A percentile compares a stretch with the other conserved stretches of the same genome.
Conservation (phyloP, 2,329 filamentous ascomycete species). For the Amylocarpus encephaloides region DNA sequence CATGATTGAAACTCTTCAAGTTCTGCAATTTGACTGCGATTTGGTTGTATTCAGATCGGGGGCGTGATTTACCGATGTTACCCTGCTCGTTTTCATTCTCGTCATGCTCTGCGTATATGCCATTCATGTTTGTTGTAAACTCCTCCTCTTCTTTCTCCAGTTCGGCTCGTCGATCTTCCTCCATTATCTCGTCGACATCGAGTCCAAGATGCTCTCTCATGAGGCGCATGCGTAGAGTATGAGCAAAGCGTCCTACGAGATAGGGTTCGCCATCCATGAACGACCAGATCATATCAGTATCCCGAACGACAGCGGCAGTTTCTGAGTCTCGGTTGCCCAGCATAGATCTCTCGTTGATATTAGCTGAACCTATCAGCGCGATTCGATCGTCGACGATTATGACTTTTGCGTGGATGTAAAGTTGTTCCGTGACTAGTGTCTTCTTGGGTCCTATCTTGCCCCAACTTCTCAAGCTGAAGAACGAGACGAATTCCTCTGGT, state of each 20-base stretch:
- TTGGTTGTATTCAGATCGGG: constrained; percentile 44
- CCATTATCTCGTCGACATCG: constrained; percentile 84
- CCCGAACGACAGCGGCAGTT: constrained; percentile 80
- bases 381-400: constrained; percentile 94
- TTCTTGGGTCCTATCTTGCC: constrained; percentile 80
- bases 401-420: constrained; percentile 96
- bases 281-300: constrained; percentile 88
- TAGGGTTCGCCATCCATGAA: constrained; percentile 88
- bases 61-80: constrained; percentile 12
- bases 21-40: constrained; percentile 43
- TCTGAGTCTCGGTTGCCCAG: constrained; percentile 88
- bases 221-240: constrained; percentile 83
- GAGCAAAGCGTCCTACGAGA: constrained; percentile 83
- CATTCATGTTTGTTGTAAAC: constrained; percentile 55
- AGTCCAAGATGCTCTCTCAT: constrained; percentile 98
- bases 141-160: constrained; percentile 45
- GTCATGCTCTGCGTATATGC: constrained; percentile 50
- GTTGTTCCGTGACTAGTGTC: constrained; percentile 83
- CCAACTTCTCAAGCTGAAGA: constrained; percentile 90
- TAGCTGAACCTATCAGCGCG: constrained; percentile 91
- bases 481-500: constrained; percentile 90
- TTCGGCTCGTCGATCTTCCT: constrained; percentile 67
- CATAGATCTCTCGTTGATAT: constrained; percentile 98
- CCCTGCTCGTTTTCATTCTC: constrained; percentile 11
- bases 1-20: constrained; percentile 67